These are phyloP conservation scores for Aspergillus novoparasiticus DNA, from an alignment of 2,329 filamentous ascomycete genomes.

Conservation along the genomic window DNA sequence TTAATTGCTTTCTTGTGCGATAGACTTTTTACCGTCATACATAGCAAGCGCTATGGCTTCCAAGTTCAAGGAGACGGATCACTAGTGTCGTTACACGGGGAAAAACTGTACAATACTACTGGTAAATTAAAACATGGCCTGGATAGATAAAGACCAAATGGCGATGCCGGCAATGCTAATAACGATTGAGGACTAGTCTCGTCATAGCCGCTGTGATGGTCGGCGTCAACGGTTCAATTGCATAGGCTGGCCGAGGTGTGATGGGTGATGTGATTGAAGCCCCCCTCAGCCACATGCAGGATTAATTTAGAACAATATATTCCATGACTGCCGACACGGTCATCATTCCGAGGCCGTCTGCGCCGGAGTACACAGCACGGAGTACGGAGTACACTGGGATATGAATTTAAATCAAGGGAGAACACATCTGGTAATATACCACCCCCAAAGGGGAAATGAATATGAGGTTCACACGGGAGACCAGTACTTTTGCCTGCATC, in stretches of 20 bases:
- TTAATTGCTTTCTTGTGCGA: background rate
- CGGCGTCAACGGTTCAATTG: slow-evolving; percentile 16
- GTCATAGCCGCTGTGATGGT: slow-evolving; percentile 1
- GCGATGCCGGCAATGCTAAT: background rate
- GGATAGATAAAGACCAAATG: slow-evolving; percentile 1
- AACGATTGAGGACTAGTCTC: background rate
- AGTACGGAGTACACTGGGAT: background rate
- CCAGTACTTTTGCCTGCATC: slow-evolving; percentile 9
- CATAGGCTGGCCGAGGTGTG: slow-evolving; percentile 8
- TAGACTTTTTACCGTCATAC: background rate
- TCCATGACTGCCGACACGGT: background rate
- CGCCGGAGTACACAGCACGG: background rate
- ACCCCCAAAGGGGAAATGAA: background rate
- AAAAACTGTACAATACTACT: background rate
- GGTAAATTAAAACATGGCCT: background rate
- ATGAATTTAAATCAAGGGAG: background rate
- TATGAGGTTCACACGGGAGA: slow-evolving; percentile 1
- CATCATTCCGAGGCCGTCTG: background rate
- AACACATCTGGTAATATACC: background rate
- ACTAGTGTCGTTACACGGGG: background rate
- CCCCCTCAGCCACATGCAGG: slow-evolving; percentile 4
- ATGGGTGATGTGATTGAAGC: background rate
- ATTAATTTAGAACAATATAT: slow-evolving; percentile 4
- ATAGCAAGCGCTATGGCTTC: background rate
- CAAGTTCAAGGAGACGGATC: background rate